Percentiles rank a stretch among this genome's conserved stretches.
Conservation (phyloP, 2,329 filamentous ascomycete genomes). For the Cytospora leucostoma region DNA sequence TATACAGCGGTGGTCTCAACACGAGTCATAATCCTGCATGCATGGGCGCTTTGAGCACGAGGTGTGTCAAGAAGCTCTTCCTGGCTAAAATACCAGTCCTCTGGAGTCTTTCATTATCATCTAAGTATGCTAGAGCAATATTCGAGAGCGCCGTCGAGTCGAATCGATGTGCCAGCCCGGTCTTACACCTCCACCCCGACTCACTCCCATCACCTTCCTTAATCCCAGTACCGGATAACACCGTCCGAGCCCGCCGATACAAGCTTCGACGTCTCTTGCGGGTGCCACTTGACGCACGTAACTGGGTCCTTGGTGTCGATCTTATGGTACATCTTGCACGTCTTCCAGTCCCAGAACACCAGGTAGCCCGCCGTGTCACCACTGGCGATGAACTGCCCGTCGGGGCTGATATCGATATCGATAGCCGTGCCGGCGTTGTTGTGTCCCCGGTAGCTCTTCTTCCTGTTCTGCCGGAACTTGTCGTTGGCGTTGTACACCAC, state of each 20-base stretch:
- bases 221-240: constrained; percentile 92
- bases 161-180: background rate
- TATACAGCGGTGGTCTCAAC: too few species aligned
- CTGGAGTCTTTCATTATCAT: too few species aligned
- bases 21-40: too few species aligned
- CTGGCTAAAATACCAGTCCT: too few species aligned
- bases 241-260: constrained; percentile 89
- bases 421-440: constrained; percentile 95
- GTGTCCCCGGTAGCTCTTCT: constrained; percentile 94
- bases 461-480: constrained; percentile 95
- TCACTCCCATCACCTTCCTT: constrained; percentile 31
- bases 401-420: constrained; percentile 83
- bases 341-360: constrained; percentile 99
- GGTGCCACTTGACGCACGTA: constrained; percentile 91
- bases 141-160: background rate
- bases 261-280: constrained; percentile 95
- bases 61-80: too few species aligned
- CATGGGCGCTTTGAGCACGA: too few species aligned
- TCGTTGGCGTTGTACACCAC: constrained; percentile 93
- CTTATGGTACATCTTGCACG: constrained; percentile 98
- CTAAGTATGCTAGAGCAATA: too few species aligned
- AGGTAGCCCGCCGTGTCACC: constrained; percentile 88
- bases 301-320: constrained; percentile 82
- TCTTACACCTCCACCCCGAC: background rate
- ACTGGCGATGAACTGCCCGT: constrained; percentile 85